These are phyloP conservation scores for Seiridium cupressi DNA, from an alignment of 2,329 filamentous ascomycete species.

Conservation along the genomic window DNA sequence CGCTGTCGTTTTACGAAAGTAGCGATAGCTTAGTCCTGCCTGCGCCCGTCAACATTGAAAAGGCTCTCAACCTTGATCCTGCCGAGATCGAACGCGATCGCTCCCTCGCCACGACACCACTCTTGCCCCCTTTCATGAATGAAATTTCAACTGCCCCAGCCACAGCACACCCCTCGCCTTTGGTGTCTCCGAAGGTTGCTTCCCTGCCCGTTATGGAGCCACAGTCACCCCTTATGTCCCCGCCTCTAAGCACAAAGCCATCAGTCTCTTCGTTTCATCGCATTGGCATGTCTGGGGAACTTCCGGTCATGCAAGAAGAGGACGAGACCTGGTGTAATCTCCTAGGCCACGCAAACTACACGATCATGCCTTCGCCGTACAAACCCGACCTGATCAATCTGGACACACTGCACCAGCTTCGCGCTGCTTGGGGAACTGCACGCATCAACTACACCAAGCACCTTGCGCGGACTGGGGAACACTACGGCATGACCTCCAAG, in stretches of 20 bases:
- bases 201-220: conserved; percentile 45
- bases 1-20: conserved; percentile 61
- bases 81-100: conserved; percentile 55
- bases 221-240: conserved; percentile 49
- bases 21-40: conserved; percentile 51
- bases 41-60: conserved; percentile 49
- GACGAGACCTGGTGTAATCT: conserved; percentile 79
- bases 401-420: conserved; percentile 58
- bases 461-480: conserved; percentile 81
- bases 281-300: conserved; percentile 36
- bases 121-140: conserved; percentile 79
- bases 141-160: conserved; percentile 53
- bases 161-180: conserved; percentile 63
- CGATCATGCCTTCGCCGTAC: conserved; percentile 80
- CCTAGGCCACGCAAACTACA: conserved; percentile 92
- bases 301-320: conserved; percentile 53
- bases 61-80: conserved; percentile 46
- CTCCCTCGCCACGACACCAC: conserved; percentile 71
- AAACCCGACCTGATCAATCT: conserved; percentile 61
- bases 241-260: conserved; percentile 73
- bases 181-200: conserved; percentile 80
- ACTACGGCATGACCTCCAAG: conserved; percentile 87
- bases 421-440: conserved; percentile 79
- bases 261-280: conserved; percentile 73
- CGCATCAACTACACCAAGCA: conserved; percentile 87